These are phyloP conservation scores for Euclidium syriacum DNA, from an alignment of 345 rosid genomes.

Conservation along the genomic window DNA sequence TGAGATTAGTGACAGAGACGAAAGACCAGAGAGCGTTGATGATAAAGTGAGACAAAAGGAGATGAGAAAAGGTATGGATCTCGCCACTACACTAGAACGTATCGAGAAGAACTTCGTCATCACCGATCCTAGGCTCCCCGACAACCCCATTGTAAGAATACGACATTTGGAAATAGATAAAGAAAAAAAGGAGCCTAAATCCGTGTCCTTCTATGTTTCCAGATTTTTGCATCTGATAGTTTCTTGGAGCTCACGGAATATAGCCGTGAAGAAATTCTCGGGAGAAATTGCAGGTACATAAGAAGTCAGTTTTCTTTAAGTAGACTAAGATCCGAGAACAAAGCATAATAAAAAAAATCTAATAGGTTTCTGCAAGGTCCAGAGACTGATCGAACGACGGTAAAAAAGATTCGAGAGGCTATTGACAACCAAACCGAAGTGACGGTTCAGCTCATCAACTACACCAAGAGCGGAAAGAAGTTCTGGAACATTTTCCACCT, in stretches of 20 bases:
- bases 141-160: conserved; percentile 88
- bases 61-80: conserved; percentile 98
- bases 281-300: conserved; percentile 86
- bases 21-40: conserved; percentile 67
- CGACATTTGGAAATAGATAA: neutral
- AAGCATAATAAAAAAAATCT: neutral
- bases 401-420: conserved; percentile 80
- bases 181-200: neutral
- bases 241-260: conserved; percentile 96
- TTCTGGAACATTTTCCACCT: conserved; percentile 97
- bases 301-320: neutral
- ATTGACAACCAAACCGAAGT: conserved; percentile 87
- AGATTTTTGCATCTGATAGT: conserved; percentile 98
- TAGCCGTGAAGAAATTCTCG: conserved; percentile 95
- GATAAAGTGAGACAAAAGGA: conserved; percentile 81
- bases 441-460: conserved; percentile 92
- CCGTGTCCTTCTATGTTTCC: conserved; percentile 13
- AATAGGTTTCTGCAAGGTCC: conserved; percentile 93
- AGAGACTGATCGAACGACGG: conserved; percentile 92
- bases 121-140: conserved; percentile 96
- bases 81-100: conserved; percentile 97
- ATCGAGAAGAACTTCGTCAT: conserved; percentile 98
- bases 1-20: conserved; percentile 45
- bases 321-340: neutral
- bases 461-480: conserved; percentile 94